Base-by-base conservation (phyloP, 768 basidiomycete genomes). In the Dendrothele bispora region DNA sequence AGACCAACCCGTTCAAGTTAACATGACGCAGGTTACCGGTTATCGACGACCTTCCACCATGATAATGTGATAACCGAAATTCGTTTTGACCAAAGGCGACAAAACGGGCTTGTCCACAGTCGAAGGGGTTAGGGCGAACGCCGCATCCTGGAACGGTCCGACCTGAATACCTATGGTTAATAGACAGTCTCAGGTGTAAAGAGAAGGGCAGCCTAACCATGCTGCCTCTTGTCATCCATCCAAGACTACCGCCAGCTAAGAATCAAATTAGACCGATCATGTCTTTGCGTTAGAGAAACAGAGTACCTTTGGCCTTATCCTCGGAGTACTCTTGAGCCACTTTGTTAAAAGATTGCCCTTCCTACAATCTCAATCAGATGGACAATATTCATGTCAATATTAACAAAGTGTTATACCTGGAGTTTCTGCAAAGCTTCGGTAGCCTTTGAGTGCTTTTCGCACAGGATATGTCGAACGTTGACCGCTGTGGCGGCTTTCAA, bases 251-350 rank as follows among this genome's bases (percentile, higher is more conserved):
- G 26, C 91, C 91, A 60, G 83, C 91, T 91, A 56, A 12, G 39
- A 28, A 38, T 43, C 22, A 37, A 48, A 41, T 25, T 7, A 48
- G 7, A 35, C 46, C n/a, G 25, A n/a, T 3, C 5, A 46, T 8
- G 29, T 18, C 5, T 15, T 32, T 28, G 38, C 21, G 11, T 6
- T 22, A 7, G 25, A 27, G 26, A 37, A 25, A 57, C 61, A 18
- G 28, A 30, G 20, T 47, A 86, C 90, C 79, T 77, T 91, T 93
- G 5, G 91, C 91, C 61, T 93, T 93, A 68, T 93, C 91, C 64
- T 91, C 90, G 1, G 91, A 92, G 55, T 89, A 92, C 58, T 91
- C 91, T 59, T 91, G 85, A 5, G 91, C 91, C 27, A 91, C 87
- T 64, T 91, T 93, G 67, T 91, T 87, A 61, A 93, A 93, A 10